A percentile compares a stretch with the other conserved stretches of the same genome.
phyloP scores from a whole-genome alignment of 1,284 basidiomycete species.

The Chalciporus piperatoides region DNA sequence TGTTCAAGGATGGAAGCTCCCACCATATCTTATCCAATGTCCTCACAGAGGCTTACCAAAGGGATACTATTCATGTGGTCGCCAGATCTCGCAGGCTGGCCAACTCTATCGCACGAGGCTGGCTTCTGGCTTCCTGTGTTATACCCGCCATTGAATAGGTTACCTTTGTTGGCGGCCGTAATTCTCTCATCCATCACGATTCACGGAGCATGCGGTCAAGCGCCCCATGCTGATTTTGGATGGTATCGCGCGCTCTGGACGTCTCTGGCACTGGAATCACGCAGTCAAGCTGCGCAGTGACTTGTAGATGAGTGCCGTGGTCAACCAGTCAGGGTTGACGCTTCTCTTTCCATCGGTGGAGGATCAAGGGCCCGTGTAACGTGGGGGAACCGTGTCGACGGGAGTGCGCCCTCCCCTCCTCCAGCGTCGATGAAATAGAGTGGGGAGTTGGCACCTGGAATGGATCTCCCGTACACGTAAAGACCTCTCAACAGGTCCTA shows the following conservation, averaged over 20 bases:
- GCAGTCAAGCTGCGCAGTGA: neutral
- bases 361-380: slow-evolving; percentile 14
- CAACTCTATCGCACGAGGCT: slow-evolving; percentile 25
- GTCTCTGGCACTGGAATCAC: neutral
- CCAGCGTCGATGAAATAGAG: neutral
- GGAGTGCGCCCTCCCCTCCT: too few species aligned
- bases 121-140: slow-evolving; percentile 1
- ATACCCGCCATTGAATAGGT: slow-evolving; percentile 4
- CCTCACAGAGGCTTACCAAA: neutral
- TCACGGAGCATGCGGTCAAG: neutral
- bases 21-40: neutral
- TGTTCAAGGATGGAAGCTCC: neutral
- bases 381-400: slow-evolving; percentile 16
- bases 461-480: slow-evolving; percentile 5
- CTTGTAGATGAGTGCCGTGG: neutral
- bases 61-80: too few species aligned
- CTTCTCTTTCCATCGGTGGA: neutral
- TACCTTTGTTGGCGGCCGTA: neutral
- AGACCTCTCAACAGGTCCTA: neutral
- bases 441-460: neutral
- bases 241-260: neutral
- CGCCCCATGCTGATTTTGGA: neutral
- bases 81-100: slow-evolving; percentile 10
- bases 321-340: slow-evolving; percentile 4
- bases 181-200: neutral